Conservation (phyloP, 257 asterid species). For the Plantago ovata region DNA sequence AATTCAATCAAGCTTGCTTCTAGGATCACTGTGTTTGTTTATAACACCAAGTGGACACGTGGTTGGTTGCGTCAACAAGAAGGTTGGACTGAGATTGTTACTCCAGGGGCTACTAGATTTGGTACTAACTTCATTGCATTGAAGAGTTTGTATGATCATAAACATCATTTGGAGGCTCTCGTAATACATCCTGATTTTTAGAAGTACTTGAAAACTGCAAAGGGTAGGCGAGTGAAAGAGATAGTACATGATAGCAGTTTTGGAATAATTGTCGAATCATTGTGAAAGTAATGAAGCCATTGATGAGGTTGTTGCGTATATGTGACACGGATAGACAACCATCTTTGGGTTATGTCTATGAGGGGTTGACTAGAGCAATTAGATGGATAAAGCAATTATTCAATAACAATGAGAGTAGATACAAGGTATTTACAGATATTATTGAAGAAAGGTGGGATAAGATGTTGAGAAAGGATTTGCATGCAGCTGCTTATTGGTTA, state of each 20-base stretch:
- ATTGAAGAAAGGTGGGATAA: conserved; percentile 9
- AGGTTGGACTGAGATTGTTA: no score
- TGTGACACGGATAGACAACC: conserved; percentile 14
- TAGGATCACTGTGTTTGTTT: not conserved
- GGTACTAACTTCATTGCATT: no score
- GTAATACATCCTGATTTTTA: not conserved
- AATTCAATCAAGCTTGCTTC: not conserved
- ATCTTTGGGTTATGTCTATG: conserved; percentile 4
- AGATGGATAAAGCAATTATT: not conserved
- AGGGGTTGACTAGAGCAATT: conserved; percentile 5
- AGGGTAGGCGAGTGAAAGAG: not conserved
- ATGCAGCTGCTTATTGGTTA: no score
- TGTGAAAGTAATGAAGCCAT: conserved; percentile 1
- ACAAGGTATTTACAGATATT: not conserved
- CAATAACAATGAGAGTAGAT: not conserved
- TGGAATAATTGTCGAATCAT: conserved; percentile 8
- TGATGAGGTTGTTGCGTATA: no score
- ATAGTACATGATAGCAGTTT: conserved; percentile 1
- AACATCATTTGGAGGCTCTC: no score
- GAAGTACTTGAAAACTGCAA: not conserved
- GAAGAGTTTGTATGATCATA: no score
- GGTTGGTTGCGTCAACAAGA: no score
- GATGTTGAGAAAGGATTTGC: conserved; percentile 4
- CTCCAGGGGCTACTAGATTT: no score
- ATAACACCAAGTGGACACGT: no score